Percentiles rank a stretch among this genome's conserved stretches.
Evolutionary conservation across 345 rosid genomes (phyloP).

Genomic region (Combretum micranthum): DNA sequence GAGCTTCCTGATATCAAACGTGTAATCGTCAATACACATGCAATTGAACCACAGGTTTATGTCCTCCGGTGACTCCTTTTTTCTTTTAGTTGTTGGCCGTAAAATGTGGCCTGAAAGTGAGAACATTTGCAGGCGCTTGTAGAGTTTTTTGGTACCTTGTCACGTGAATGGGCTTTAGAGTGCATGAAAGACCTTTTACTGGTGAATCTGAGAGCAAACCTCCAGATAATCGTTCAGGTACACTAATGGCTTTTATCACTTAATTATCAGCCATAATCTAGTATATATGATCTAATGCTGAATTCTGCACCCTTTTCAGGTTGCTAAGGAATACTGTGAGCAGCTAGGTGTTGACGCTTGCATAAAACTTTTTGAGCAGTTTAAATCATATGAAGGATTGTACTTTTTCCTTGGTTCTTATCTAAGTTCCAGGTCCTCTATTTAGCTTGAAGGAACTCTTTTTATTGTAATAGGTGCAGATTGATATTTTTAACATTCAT

Average conservation of each 20-base stretch:
- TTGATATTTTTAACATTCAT: conserved; percentile 12
- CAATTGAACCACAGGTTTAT: conserved; percentile 96
- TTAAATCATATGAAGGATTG: conserved; percentile 94
- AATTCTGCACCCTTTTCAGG: conserved; percentile 42
- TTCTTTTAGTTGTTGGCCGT: conserved; percentile 5
- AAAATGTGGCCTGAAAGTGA: not conserved
- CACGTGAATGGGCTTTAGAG: conserved; percentile 98
- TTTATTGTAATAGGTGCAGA: conserved; percentile 6
- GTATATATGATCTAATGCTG: not conserved
- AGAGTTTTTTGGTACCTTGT: conserved; percentile 96
- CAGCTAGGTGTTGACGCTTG: conserved; percentile 94
- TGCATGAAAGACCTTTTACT: conserved; percentile 98
- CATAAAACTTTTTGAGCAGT: conserved; percentile 93
- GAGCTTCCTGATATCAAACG: conserved; percentile 98
- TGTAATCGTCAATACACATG: conserved; percentile 98
- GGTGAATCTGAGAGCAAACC: conserved; percentile 89
- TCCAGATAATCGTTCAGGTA: conserved; percentile 95
- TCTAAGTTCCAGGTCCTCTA: conserved; percentile 80
- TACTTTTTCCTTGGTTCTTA: conserved; percentile 97
- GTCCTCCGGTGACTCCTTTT: conserved; percentile 8
- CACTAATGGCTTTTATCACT: conserved; percentile 11
- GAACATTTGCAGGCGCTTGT: conserved; percentile 68
- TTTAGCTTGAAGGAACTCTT: conserved; percentile 8
- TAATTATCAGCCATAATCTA: not conserved
- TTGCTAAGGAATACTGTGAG: conserved; percentile 97